Base-by-base conservation (phyloP, 257 asterid genomes). In the Solanum etuberosum region DNA sequence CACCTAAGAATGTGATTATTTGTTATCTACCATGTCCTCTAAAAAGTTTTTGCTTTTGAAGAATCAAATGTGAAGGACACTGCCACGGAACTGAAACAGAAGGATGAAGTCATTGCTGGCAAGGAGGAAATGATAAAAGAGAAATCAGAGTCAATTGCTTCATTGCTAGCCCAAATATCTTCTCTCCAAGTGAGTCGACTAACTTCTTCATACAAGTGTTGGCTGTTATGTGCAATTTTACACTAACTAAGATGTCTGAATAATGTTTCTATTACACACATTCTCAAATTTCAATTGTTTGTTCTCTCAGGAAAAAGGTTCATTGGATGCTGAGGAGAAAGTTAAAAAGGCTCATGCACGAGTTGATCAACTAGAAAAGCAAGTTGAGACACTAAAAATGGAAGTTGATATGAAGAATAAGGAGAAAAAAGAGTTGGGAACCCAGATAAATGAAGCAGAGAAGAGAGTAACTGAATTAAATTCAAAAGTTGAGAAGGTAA, bases 281-380 rank as follows among this genome's bases (percentile, higher is more conserved):
- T 76, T 84, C 25, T 48, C 6, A 48, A 48, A 29, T 59, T 86
- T 48, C 3, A 4, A 70, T 88, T 76, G 88, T 38, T 83, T 81
- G 43, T 25, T 85, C 83, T 89, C 85, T 23, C 72, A 93, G 97
- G 85, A 91, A 88, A 95, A 94, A 80, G 93, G 93, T 77, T 91
- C 91, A 42, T 31, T 86, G 89, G 96, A 90, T 88, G 93, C 95
- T 43, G 89, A 93, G 59, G 98, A 95, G 88, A 91, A 92, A 87
- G 90, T 93, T 85, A 92, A 90, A 25, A 95, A 93, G 92, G 98
- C 96, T 88, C 95, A 93, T 77, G 98, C 94, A 85, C 93, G 91
- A 84, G 96, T 94, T 87, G 91, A 23, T 72, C 96, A 93, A 73
- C 88, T 96, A 92, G 98, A 94, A 88, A 92, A 92, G 86, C 94